Base-by-base conservation (phyloP, 331 rosid species). In the Ulmus americana region DNA sequence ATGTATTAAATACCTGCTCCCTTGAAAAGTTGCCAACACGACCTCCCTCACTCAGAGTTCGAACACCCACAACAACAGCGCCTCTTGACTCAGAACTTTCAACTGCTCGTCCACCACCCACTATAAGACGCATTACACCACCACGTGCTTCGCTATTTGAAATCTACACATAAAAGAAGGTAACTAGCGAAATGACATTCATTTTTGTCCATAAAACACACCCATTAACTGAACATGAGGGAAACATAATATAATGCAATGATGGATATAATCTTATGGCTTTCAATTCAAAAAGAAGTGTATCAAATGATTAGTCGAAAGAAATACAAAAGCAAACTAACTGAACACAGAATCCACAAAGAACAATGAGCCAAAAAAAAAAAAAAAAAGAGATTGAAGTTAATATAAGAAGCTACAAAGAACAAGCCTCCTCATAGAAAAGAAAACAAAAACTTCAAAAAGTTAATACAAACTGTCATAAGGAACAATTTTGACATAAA, bases 41-140 rank as follows among this genome's bases (percentile, higher is more conserved):
- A 14, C 99, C 99, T 54, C 99, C 99, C 88, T 94, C 99, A 55
- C 99, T 94, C 55, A 94, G 95, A 63, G 99, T 94, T 70, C 99
- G 84, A 78, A 94, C 99, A 65, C 99, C 99, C 53, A 94, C 95
- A 81, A 90, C 95, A 73, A 94, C 99, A 59, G 99, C 86, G 69
- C 99, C 97, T 82, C 85, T 81, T 64, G 95, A 76, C 4, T 82
- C 83, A 1, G 88, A 73, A 76, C 83, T 77, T 83, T 94, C 99
- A 76, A 88, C 82, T 61, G 97, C 97, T 53, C 99, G 95, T 64
- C 99, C 99, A 8, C 99, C 99, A 55, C 97, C 95, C 73, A 94
- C 99, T 76, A 94, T 85, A 65, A 94, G 84, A 74, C 99, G 83
- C 99, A 94, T 94, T 73, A 94, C 99, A 16, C 99, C 99, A 16